A percentile compares a stretch with the other conserved stretches of the same genome.
Conservation (phyloP, 2,329 filamentous ascomycete genomes). For the Clonostachys chloroleuca region DNA sequence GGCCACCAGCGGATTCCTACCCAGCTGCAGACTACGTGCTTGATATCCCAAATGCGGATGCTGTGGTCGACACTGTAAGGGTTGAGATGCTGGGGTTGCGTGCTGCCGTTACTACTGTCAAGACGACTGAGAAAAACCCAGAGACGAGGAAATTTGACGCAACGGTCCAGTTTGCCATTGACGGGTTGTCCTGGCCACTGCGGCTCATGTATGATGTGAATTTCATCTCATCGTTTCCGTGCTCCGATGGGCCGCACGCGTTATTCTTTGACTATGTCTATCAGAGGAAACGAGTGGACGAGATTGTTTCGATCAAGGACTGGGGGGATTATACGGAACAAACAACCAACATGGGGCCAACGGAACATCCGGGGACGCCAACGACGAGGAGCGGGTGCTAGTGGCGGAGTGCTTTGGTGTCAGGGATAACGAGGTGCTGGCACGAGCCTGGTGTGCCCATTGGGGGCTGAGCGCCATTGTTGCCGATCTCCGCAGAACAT, state of each 20-base stretch:
- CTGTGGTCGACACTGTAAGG: conserved; percentile 55
- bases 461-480: conserved; percentile 70
- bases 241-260: conserved; percentile 59
- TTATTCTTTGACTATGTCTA: conserved; percentile 70
- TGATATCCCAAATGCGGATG: conserved; percentile 48
- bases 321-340: conserved; percentile 48
- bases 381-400: conserved; percentile 61
- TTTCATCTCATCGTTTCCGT: conserved; percentile 64
- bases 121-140: background rate
- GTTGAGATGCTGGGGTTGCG: conserved; percentile 64
- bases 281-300: conserved; percentile 54
- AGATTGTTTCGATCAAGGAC: conserved; percentile 60
- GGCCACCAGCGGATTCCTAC: conserved; percentile 56
- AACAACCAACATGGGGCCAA: background rate
- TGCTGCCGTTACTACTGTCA: conserved; percentile 11
- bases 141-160: conserved; percentile 53
- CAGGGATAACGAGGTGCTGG: conserved; percentile 71
- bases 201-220: conserved; percentile 59
- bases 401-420: conserved; percentile 71
- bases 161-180: conserved; percentile 58
- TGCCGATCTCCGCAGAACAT: conserved; percentile 65
- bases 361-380: conserved; percentile 19
- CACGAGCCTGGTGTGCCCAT: conserved; percentile 72
- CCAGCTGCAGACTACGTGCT: conserved; percentile 66
- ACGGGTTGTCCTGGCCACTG: conserved; percentile 59